These are phyloP conservation scores for Paulownia fortunei DNA, from an alignment of 257 asterid genomes.

Conservation along the genomic window DNA sequence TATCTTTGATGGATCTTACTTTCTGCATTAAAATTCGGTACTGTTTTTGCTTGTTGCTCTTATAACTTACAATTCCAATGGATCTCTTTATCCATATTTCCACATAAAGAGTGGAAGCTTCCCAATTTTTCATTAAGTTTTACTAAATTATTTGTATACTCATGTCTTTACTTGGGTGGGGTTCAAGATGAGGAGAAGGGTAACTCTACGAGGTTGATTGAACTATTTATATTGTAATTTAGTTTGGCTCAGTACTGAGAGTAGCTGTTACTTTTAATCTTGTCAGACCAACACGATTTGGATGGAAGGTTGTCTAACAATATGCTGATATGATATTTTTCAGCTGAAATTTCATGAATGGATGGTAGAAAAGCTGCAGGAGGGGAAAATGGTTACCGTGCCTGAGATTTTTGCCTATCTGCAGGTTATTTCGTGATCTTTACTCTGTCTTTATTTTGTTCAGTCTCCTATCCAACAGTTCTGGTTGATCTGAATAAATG, in stretches of 20 bases:
- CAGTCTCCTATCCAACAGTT: neutral
- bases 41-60: neutral
- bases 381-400: slow-evolving; percentile 17
- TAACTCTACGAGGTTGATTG: neutral
- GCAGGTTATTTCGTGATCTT: slow-evolving; percentile 2
- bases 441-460: neutral
- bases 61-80: neutral
- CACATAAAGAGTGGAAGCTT: neutral
- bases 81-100: neutral
- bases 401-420: slow-evolving; percentile 24
- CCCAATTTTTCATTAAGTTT: neutral
- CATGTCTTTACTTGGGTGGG: neutral
- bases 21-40: neutral
- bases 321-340: neutral
- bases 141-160: neutral
- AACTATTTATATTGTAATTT: neutral
- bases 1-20: neutral
- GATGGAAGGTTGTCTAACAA: neutral
- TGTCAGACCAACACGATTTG: neutral
- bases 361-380: slow-evolving; percentile 14
- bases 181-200: neutral
- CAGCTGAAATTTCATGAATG: slow-evolving; percentile 28
- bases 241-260: neutral
- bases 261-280: neutral
- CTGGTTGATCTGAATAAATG: neutral